These are phyloP conservation scores for Calonectria pauciramosa DNA, from an alignment of 2,329 filamentous ascomycete genomes.

Conservation along the genomic window DNA sequence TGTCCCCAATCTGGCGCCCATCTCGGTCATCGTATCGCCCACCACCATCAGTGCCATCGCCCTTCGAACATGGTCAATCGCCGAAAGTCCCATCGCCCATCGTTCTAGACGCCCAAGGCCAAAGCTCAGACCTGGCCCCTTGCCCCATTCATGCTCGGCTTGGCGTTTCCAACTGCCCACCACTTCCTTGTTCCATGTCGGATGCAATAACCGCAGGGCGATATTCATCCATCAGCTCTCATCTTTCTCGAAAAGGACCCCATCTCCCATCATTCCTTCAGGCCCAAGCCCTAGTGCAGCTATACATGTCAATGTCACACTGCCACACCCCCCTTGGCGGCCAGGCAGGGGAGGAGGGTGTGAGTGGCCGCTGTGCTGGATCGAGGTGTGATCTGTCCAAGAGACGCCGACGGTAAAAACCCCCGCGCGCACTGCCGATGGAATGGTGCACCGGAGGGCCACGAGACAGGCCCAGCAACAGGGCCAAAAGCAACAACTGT, in stretches of 20 bases:
- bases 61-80: constrained; percentile 16
- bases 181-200: constrained; percentile 20
- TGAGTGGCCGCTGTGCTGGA: constrained; percentile 36
- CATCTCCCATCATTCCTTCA: constrained; percentile 14
- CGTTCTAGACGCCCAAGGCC: constrained; percentile 22
- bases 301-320: constrained; percentile 31
- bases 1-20: constrained; percentile 41
- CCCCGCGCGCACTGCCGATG: constrained; percentile 33
- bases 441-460: constrained; percentile 29
- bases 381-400: constrained; percentile 44
- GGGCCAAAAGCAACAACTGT: constrained; percentile 34
- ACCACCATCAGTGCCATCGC: constrained; percentile 34
- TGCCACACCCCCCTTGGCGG: constrained; percentile 30
- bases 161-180: not conserved
- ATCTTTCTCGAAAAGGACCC: not conserved
- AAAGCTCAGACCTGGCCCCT: constrained; percentile 16
- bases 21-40: constrained; percentile 40
- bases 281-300: constrained; percentile 14
- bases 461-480: constrained; percentile 34
- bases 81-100: constrained; percentile 22
- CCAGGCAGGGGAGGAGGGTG: constrained; percentile 30
- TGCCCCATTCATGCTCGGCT: constrained; percentile 15
- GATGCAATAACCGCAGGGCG: constrained; percentile 11
- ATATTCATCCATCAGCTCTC: constrained; percentile 17
- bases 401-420: constrained; percentile 28